Evolutionary conservation across 768 basidiomycete species (phyloP).

Genomic region (Aureoboletus auriporus): DNA sequence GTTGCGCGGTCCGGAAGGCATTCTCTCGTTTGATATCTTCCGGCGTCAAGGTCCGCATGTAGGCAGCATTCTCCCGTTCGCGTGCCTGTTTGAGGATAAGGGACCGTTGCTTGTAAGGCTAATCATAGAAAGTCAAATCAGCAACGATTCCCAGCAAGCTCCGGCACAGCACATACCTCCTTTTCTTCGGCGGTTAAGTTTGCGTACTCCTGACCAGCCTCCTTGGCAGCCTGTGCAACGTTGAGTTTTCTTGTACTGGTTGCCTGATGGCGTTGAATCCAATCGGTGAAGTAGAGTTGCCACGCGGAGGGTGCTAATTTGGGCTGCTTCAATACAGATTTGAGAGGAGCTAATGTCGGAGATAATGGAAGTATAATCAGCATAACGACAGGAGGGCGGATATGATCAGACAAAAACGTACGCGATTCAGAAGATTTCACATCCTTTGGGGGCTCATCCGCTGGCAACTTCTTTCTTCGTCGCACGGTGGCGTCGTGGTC

Average conservation of each 20-base stretch:
- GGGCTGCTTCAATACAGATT: slow-evolving; percentile 79
- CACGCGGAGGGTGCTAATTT: slow-evolving; percentile 92
- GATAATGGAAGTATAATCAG: slow-evolving; percentile 24
- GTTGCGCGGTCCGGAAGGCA: slow-evolving; percentile 83
- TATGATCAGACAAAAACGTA: slow-evolving; percentile 37
- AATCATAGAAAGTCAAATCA: slow-evolving; percentile 21
- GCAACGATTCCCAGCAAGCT: slow-evolving; percentile 22
- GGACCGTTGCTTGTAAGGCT: slow-evolving; percentile 86
- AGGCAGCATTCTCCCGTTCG: slow-evolving; percentile 76
- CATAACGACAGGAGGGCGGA: slow-evolving; percentile 28
- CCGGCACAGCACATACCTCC: slow-evolving; percentile 51
- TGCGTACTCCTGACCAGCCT: slow-evolving; percentile 89
- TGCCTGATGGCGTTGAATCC: slow-evolving; percentile 84
- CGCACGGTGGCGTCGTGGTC: slow-evolving; percentile 76
- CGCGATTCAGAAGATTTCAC: slow-evolving; percentile 43
- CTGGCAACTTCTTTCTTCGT: slow-evolving; percentile 42
- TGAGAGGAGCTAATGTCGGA: slow-evolving; percentile 52
- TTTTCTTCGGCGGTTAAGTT: slow-evolving; percentile 75
- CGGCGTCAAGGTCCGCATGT: slow-evolving; percentile 86
- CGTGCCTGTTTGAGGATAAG: slow-evolving; percentile 81
- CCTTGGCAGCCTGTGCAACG: slow-evolving; percentile 92
- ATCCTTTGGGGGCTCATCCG: slow-evolving; percentile 34
- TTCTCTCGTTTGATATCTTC: slow-evolving; percentile 96
- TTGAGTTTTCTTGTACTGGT: slow-evolving; percentile 82
- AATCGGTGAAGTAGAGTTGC: slow-evolving; percentile 96